phyloP scores from a whole-genome alignment of 2,329 filamentous ascomycete genomes.

The Meredithiella fracta region DNA sequence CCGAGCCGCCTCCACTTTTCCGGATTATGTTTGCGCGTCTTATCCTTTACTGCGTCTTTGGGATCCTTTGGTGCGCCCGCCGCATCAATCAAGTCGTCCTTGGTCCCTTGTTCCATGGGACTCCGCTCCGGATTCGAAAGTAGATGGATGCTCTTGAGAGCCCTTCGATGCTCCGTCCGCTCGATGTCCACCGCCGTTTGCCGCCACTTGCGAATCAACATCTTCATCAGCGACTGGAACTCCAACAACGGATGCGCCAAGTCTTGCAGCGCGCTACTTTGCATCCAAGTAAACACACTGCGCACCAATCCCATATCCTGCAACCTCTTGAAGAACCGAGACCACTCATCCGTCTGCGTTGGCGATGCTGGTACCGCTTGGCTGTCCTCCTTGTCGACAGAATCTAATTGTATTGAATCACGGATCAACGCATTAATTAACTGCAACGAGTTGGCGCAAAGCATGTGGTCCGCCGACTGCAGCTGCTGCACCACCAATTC shows the following conservation, averaged over 20 bases:
- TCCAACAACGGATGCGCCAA: conserved; percentile 78
- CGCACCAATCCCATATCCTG: conserved; percentile 89
- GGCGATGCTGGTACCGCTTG: conserved; percentile 20
- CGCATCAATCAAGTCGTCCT: conserved; percentile 20
- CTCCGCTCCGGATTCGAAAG: conserved; percentile 54
- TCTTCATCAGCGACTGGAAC: conserved; percentile 82
- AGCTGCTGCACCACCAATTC: conserved; percentile 85
- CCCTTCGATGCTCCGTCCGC: conserved; percentile 70
- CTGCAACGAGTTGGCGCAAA: conserved; percentile 90
- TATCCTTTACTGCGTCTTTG: conserved; percentile 28
- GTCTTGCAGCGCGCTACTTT: conserved; percentile 81
- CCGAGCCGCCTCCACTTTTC: conserved; percentile 88
- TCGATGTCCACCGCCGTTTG: conserved; percentile 74
- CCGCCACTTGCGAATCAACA: conserved; percentile 74
- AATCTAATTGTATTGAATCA: conserved; percentile 66
- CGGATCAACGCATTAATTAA: conserved; percentile 90
- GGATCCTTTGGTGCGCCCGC: conserved; percentile 16
- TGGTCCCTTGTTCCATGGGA: conserved; percentile 24
- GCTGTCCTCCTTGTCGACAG: conserved; percentile 19
- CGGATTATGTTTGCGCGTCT: conserved; percentile 58
- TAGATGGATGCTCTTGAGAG: conserved; percentile 70
- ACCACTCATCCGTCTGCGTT: conserved; percentile 55
- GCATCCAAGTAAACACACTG: conserved; percentile 84
- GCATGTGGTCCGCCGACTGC: conserved; percentile 82
- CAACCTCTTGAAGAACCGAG: conserved; percentile 81